Evolutionary conservation across 2,329 filamentous ascomycete genomes (phyloP).

Genomic region (Ceratocystis colombiana): DNA sequence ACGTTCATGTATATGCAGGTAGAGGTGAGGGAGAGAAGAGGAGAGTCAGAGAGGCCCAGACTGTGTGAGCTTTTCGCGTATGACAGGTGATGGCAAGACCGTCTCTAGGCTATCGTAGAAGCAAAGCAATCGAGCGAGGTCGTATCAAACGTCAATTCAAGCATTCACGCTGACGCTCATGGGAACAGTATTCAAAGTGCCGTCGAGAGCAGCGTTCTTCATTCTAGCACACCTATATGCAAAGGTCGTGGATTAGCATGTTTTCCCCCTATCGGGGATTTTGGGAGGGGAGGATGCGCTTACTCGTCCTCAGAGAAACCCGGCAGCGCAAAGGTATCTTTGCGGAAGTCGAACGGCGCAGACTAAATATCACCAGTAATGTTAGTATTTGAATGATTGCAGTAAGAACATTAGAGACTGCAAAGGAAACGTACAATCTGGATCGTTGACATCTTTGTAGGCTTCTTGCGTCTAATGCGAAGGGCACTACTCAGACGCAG

Average conservation of each 20-base stretch:
- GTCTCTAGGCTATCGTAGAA: neutral
- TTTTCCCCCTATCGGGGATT: neutral
- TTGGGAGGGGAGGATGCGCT: slow-evolving; percentile 30
- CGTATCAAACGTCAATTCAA: neutral
- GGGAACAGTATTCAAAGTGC: slow-evolving; percentile 17
- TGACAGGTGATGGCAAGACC: neutral
- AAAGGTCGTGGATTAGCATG: neutral
- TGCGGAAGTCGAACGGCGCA: slow-evolving; percentile 49
- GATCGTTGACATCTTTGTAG: slow-evolving; percentile 33
- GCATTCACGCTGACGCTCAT: slow-evolving; percentile 23
- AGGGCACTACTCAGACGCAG: slow-evolving; percentile 39
- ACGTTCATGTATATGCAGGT: neutral
- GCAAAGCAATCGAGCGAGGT: neutral
- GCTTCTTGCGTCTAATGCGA: slow-evolving; percentile 36
- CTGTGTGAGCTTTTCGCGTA: neutral
- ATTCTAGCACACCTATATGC: slow-evolving; percentile 17
- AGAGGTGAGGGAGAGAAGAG: neutral
- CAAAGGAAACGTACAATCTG: slow-evolving; percentile 38
- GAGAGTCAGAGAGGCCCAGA: neutral
- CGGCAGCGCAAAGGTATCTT: slow-evolving; percentile 43
- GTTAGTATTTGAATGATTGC: neutral
- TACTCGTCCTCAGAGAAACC: slow-evolving; percentile 52
- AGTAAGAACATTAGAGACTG: neutral
- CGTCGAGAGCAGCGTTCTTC: slow-evolving; percentile 23
- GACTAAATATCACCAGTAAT: slow-evolving; percentile 37